A percentile compares a stretch with the other conserved stretches of the same genome.
Conservation (phyloP, 495 filamentous ascomycete genomes). For the Penicillium daleae region DNA sequence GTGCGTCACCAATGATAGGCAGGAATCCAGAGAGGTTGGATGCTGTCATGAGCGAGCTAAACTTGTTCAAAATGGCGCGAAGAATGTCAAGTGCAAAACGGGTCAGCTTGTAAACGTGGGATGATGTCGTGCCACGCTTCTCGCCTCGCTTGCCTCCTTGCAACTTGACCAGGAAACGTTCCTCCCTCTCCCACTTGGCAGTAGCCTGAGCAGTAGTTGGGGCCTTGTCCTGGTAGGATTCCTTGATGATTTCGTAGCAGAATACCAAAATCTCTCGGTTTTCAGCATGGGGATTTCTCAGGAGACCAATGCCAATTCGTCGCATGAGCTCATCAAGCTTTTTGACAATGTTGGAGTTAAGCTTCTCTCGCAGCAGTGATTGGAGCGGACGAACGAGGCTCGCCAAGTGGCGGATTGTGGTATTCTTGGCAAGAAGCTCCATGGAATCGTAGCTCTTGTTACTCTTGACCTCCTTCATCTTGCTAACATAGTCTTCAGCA, state of each 20-base stretch:
- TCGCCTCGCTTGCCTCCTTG: conserved; percentile 71
- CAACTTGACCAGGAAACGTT: conserved; percentile 74
- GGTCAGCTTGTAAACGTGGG: conserved; percentile 79
- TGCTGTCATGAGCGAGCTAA: conserved; percentile 75
- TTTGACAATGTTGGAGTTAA: conserved; percentile 74
- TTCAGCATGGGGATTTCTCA: conserved; percentile 75
- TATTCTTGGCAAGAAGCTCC: conserved; percentile 83
- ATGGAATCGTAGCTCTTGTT: conserved; percentile 98
- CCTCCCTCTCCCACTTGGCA: conserved; percentile 59
- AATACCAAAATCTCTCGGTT: conserved; percentile 83
- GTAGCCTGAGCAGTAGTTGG: conserved; percentile 39
- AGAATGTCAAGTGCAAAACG: conserved; percentile 87
- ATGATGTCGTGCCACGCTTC: conserved; percentile 66
- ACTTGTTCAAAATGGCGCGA: conserved; percentile 77
- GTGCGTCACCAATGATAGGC: conserved; percentile 82
- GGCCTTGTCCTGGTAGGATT: conserved; percentile 66
- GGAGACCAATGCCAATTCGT: conserved; percentile 78
- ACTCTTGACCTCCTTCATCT: conserved; percentile 96
- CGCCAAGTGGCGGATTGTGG: conserved; percentile 73
- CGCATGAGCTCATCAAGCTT: conserved; percentile 91
- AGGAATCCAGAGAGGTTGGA: conserved; percentile 81
- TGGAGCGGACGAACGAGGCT: conserved; percentile 78
- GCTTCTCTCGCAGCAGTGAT: conserved; percentile 75
- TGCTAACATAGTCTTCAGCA: conserved; percentile 89
- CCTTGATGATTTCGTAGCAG: conserved; percentile 90